Percentiles rank a stretch among this genome's conserved stretches.
Conservation (phyloP, 148 eudicot genomes). For the Rhododendron griersonianum region DNA sequence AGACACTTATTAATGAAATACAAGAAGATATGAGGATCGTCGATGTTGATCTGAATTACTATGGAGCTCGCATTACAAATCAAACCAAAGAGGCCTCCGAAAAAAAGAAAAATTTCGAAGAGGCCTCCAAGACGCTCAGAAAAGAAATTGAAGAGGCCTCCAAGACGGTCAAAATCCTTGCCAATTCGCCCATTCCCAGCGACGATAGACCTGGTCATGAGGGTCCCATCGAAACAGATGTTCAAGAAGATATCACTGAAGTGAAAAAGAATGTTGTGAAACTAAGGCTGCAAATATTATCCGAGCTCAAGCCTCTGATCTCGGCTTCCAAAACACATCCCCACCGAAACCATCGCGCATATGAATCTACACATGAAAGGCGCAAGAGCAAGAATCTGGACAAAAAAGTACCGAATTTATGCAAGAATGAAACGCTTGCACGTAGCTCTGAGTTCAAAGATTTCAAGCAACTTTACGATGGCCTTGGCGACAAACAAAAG, state of each 20-base stretch:
- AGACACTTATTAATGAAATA: not conserved
- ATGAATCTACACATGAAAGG: not conserved
- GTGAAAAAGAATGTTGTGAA: not conserved
- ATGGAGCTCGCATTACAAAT: not conserved
- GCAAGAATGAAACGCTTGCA: not conserved
- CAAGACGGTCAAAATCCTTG: not conserved
- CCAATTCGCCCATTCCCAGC: not conserved
- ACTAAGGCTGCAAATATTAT: slow-evolving; percentile 5
- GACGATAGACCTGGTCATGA: not conserved
- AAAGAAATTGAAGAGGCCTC: not conserved
- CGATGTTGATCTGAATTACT: not conserved
- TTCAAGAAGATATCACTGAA: not conserved
- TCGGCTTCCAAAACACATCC: not conserved
- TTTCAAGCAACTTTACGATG: not conserved
- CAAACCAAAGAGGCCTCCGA: no score
- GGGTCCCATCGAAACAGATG: not conserved
- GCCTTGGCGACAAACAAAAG: not conserved
- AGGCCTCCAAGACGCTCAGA: not conserved
- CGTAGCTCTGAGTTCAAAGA: not conserved
- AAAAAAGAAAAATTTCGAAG: not conserved
- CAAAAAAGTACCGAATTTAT: not conserved
- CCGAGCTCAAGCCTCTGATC: not conserved
- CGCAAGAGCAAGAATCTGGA: no score
- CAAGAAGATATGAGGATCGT: not conserved
- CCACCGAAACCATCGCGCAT: not conserved